Base-by-base conservation (phyloP, 495 filamentous ascomycete genomes). In the Endocarpon pusillum region DNA sequence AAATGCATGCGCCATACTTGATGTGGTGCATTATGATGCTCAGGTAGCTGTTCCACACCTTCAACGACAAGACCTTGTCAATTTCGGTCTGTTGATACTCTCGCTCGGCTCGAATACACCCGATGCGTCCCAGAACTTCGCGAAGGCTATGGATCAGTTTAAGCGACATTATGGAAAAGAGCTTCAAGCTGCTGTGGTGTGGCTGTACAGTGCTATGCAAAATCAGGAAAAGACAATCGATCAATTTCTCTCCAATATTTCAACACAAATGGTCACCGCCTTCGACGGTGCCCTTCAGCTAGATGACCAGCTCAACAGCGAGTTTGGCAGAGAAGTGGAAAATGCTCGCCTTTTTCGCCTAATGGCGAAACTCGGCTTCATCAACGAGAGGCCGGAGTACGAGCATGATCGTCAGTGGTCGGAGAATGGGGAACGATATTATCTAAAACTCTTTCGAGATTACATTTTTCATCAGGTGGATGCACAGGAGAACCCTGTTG, bases 391-490 rank as follows among this genome's bases (percentile, higher is more conserved):
- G 3, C 83, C 81, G 1, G 87, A 94, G 46, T 75, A 75, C 36
- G 78, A 81, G 16, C 64, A 71, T 18, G 71, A 80, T 33, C 59
- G 59, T 12, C 67, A 71, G 32, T 96, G 85, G 85, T 77, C 81
- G 10, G 85, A 93, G 52, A 86, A 71, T 15, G 85, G 84, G 1
- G 80, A 92, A 41, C 69, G 85, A n/a, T 92, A 91, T 48, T 76
- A 74, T 43, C 57, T 96, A 35, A 91, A 91, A 55, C 64, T 97
- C 21, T 94, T 96, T 64, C 74, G 89, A 27, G 91, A 97, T 53
- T 94, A 91, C 39, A 78, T 94, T 33, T 97, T 94, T 55, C 89
- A 97, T 52, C 83, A 87, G 37, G 83, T 94, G 17, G 83, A 94
- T 44, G 66, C 71, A 18, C 66, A 81, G 38, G 83, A 80, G 9